These are phyloP conservation scores for Xerocomus brunneocitrinus DNA, from an alignment of 768 basidiomycete genomes.

Conservation along the genomic window DNA sequence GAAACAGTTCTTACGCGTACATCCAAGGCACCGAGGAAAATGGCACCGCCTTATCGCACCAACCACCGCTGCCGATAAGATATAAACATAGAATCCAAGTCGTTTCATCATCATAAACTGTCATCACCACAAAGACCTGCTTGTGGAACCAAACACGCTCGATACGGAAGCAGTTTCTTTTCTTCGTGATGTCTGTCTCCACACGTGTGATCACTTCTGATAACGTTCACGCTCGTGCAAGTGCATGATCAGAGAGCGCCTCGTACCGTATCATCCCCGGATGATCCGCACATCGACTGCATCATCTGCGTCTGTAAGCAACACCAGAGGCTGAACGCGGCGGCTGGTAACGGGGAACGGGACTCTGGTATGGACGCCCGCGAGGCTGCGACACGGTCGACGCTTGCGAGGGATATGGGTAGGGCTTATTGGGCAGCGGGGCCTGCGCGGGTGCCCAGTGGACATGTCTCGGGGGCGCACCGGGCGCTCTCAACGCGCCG, in stretches of 20 bases:
- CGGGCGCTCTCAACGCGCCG: slow-evolving; percentile 4
- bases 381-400: slow-evolving; percentile 11
- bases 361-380: neutral
- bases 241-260: slow-evolving; percentile 19
- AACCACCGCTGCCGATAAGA: neutral
- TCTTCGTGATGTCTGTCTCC: too few species aligned
- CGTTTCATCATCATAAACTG: neutral
- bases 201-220: slow-evolving; percentile 21
- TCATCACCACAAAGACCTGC: slow-evolving; percentile 9
- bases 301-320: slow-evolving; percentile 17
- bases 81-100: neutral
- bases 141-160: slow-evolving; percentile 5
- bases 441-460: slow-evolving; percentile 30
- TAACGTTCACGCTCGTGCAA: slow-evolving; percentile 22
- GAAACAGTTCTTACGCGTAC: neutral
- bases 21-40: neutral
- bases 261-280: slow-evolving; percentile 17
- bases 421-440: slow-evolving; percentile 20
- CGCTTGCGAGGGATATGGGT: slow-evolving; percentile 23
- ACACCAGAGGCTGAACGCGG: slow-evolving; percentile 5
- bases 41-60: neutral
- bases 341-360: slow-evolving; percentile 20
- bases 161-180: slow-evolving; percentile 1
- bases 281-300: slow-evolving; percentile 29
- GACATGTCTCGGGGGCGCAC: slow-evolving; percentile 15